Conservation (phyloP, 73 alveolate genomes). For the Urostyla sp. region DNA sequence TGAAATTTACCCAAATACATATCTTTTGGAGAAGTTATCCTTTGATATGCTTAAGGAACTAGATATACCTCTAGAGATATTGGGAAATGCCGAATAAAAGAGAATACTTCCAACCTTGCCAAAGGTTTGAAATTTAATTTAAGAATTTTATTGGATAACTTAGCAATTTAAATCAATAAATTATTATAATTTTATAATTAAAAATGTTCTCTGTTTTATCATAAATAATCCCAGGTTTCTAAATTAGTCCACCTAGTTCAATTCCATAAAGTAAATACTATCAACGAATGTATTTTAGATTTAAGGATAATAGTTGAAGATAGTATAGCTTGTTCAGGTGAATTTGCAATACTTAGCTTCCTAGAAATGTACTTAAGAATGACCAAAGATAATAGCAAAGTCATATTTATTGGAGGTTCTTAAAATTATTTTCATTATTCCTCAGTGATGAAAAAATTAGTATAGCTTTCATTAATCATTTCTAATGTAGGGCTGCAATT, state of each 20-base stretch:
- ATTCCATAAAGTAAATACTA: slow-evolving; percentile 7
- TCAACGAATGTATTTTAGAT: background rate
- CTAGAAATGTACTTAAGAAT: slow-evolving; percentile 25
- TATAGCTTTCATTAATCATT: background rate
- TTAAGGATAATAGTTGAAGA: slow-evolving; percentile 13
- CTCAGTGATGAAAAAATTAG: slow-evolving; percentile 39
- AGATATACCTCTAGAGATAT: slow-evolving; percentile 1
- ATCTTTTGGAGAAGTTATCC: background rate
- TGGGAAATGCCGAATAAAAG: background rate
- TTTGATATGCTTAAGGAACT: background rate
- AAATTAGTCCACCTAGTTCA: background rate
- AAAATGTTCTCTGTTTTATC: slow-evolving; percentile 20
- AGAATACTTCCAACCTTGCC: background rate
- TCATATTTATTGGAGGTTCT: slow-evolving; percentile 5
- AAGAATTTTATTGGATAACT: slow-evolving; percentile 9
- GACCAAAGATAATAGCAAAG: slow-evolving; percentile 26
- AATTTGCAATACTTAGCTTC: slow-evolving; percentile 18
- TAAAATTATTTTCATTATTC: slow-evolving; percentile 8
- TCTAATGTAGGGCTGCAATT: background rate
- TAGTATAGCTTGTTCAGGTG: slow-evolving; percentile 41
- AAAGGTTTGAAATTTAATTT: background rate
- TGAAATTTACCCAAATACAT: slow-evolving; percentile 19
- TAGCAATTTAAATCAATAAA: background rate
- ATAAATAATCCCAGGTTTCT: slow-evolving; percentile 17
- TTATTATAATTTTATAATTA: slow-evolving; percentile 1